These are phyloP conservation scores for Xylaria sp. DNA, from an alignment of 2,329 filamentous ascomycete genomes.

Conservation along the genomic window DNA sequence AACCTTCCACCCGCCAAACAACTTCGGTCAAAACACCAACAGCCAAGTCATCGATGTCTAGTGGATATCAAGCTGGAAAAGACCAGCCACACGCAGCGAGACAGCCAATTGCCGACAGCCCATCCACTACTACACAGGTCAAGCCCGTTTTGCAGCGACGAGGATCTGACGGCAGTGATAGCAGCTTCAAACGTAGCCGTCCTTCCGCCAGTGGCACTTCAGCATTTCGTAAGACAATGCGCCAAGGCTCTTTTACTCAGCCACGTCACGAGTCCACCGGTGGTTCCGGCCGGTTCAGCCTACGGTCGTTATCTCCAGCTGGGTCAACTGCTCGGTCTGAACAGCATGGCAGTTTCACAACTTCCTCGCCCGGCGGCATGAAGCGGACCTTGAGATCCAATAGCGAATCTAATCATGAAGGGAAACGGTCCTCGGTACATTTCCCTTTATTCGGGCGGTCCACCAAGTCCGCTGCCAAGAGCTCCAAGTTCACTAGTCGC, in stretches of 20 bases:
- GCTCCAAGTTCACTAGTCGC: constrained; percentile 55
- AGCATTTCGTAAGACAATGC: constrained; percentile 80
- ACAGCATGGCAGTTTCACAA: constrained; percentile 55
- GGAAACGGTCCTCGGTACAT: constrained; percentile 52
- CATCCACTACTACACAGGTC: constrained; percentile 22
- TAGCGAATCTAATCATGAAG: constrained; percentile 53
- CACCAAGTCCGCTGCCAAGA: constrained; percentile 47
- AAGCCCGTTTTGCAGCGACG: constrained; percentile 60
- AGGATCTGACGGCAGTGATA: constrained; percentile 76
- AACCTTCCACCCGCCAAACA: constrained; percentile 26
- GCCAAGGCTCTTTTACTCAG: constrained; percentile 57
- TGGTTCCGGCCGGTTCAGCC: constrained; percentile 71
- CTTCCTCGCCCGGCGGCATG: constrained; percentile 53
- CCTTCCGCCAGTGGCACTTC: constrained; percentile 60
- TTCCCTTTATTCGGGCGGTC: constrained; percentile 58
- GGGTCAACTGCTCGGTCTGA: constrained; percentile 63
- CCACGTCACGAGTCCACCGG: constrained; percentile 52
- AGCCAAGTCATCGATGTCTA: constrained; percentile 28
- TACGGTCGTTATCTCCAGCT: constrained; percentile 76
- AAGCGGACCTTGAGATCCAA: constrained; percentile 59
- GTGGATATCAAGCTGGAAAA: constrained; percentile 24
- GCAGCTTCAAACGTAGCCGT: constrained; percentile 80
- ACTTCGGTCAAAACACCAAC: constrained; percentile 25
- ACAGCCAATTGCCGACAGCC: constrained; percentile 26
- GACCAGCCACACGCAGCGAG: constrained; percentile 23